Percentiles rank a stretch among this genome's conserved stretches.
Evolutionary conservation across 176 grass and related monocot species (phyloP).

Genomic region (Avena atlantica): DNA sequence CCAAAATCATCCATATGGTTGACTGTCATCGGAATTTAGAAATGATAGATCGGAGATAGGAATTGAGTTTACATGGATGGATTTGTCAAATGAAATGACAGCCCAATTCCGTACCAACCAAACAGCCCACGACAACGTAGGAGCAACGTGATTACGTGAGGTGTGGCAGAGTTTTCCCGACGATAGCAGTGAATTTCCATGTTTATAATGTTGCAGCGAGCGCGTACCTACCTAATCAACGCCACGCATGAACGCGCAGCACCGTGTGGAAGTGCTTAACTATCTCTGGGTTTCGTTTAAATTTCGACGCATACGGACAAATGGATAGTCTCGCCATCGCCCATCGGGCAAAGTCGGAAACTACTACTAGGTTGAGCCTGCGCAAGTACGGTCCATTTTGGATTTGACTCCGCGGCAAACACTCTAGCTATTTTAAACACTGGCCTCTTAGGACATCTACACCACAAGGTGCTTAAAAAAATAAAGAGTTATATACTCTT

Average conservation of each 20-base stretch:
- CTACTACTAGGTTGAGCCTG: neutral
- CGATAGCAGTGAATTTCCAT: neutral
- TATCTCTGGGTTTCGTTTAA: neutral
- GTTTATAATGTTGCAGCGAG: neutral
- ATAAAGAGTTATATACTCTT: too few species aligned
- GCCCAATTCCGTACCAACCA: too few species aligned
- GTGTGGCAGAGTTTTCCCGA: neutral
- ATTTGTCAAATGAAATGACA: too few species aligned
- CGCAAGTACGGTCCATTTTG: neutral
- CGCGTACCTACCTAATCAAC: neutral
- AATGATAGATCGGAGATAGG: too few species aligned
- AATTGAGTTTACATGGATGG: too few species aligned
- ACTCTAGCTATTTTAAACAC: too few species aligned
- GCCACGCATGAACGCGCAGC: neutral
- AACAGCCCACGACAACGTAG: neutral
- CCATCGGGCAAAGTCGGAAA: neutral
- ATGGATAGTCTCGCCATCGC: neutral
- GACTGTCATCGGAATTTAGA: too few species aligned
- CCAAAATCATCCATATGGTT: too few species aligned
- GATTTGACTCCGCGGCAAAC: neutral
- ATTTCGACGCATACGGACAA: neutral
- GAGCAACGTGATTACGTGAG: neutral
- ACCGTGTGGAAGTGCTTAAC: constrained; percentile 8
- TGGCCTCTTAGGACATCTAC: too few species aligned
- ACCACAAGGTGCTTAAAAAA: too few species aligned